Evolutionary conservation across 1,284 basidiomycete genomes (phyloP).

Genomic region (Naganishia liquefaciens): DNA sequence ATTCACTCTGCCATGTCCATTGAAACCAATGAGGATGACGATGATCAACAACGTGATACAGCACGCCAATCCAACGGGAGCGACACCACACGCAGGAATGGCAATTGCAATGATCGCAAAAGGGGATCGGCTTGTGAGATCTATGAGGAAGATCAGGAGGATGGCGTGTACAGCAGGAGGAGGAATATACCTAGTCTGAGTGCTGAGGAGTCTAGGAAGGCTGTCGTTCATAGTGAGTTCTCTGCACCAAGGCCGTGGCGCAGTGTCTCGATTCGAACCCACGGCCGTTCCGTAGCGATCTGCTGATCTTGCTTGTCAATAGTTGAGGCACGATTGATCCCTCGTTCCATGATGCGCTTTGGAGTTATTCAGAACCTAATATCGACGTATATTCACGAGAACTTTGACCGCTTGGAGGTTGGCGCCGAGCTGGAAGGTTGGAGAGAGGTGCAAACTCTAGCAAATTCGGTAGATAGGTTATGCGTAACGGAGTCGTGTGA

Average conservation of each 20-base stretch:
- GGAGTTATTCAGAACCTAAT: conserved; percentile 70
- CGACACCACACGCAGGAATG: not conserved
- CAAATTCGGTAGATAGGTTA: conserved; percentile 73
- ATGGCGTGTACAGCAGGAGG: conserved; percentile 15
- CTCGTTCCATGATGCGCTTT: conserved; percentile 66
- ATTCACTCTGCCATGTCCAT: conserved; percentile 22
- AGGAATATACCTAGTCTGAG: conserved; percentile 17
- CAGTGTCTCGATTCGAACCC: not conserved
- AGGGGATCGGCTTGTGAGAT: conserved; percentile 2
- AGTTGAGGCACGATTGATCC: conserved; percentile 81
- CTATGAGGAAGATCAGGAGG: conserved; percentile 20
- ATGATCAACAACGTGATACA: not conserved
- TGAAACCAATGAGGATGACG: conserved; percentile 6
- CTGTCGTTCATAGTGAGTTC: conserved; percentile 32
- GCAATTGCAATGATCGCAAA: not conserved
- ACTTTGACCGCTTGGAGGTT: conserved; percentile 57
- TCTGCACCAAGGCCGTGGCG: not conserved
- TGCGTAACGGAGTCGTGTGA: conserved; percentile 66
- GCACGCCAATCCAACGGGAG: not conserved
- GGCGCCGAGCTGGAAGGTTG: conserved; percentile 40
- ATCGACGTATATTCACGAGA: conserved; percentile 62
- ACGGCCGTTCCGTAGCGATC: conserved; percentile 13
- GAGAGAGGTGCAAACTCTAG: conserved; percentile 65
- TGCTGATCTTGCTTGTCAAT: conserved; percentile 17
- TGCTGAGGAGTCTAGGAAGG: conserved; percentile 13